Base-by-base conservation (phyloP, 2,329 filamentous ascomycete species). In the Colletotrichum limetticola region DNA sequence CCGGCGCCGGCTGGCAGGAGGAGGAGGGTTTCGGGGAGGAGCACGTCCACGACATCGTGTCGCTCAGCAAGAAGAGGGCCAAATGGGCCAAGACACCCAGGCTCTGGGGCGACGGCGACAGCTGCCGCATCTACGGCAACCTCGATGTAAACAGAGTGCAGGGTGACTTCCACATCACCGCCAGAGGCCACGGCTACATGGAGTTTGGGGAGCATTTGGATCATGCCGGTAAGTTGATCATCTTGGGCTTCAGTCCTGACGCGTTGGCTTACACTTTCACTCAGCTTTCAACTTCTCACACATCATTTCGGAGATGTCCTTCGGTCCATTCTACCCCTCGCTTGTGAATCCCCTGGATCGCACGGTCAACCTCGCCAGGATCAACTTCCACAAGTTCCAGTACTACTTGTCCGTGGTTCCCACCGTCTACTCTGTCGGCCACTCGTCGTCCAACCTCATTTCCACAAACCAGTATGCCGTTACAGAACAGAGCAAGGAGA, bases 381-480 rank as follows among this genome's bases (percentile, higher is more conserved):
- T 83, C 74, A 89, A 97, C 86, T 98, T 98, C 87, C 93, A 96
- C 90, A 97, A 97, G 84, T 98, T 95, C 86, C 97, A 99, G 84
- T 99, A 99, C 89, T 98, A 97, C 86, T 88, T 98, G 80, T 97
- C 94, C 52, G 89, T 99, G 49, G 97, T 99, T 2, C 97, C 97
- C 2, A 99, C 97, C 5, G 90, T 97, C 78, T 99, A 98, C 87
- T 95, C 91, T 82, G 88, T 93, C 72, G 87, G 87, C 59, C 81
- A 81, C 65, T 76, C 78, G 11, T 63, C 75, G 24, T 81, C 83
- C 37, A 89, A 90, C 78, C 92, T 91, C 66, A 91, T 99, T 80
- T 91, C 93, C 83, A 98, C 97, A 19, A 99, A 99, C 86, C 97
- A 99, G 83, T 99, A 99, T 86, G 97, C 96, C 73, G 97, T 98